Percentiles rank a stretch among this genome's conserved stretches.
These are phyloP conservation scores for Dendrostoma leiphaemia DNA, from an alignment of 2,329 filamentous ascomycete species.

Conservation along the genomic window DNA sequence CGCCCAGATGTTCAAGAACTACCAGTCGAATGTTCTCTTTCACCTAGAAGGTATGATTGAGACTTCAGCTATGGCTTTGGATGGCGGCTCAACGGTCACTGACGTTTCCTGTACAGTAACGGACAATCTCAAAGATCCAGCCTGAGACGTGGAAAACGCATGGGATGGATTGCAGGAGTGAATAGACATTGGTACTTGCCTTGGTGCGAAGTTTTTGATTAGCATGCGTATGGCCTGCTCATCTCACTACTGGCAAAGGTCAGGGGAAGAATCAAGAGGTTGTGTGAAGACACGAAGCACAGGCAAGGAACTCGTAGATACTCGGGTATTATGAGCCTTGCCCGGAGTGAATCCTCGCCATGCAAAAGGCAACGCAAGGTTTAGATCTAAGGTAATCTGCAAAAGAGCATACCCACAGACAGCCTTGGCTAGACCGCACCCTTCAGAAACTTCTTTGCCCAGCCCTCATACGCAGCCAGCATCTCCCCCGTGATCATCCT, in stretches of 20 bases:
- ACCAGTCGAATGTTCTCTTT: slow-evolving; percentile 95
- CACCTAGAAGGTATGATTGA: slow-evolving; percentile 88
- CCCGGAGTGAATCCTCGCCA: too few species aligned
- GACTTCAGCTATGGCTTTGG: too few species aligned
- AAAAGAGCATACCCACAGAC: not conserved
- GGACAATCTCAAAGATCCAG: slow-evolving; percentile 77
- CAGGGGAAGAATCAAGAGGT: too few species aligned
- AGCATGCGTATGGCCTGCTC: not conserved
- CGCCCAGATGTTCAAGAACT: slow-evolving; percentile 99
- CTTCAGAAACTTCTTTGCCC: slow-evolving; percentile 35
- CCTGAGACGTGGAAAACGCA: slow-evolving; percentile 37
- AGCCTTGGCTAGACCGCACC: not conserved
- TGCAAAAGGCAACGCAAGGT: too few species aligned
- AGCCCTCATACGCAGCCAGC: slow-evolving; percentile 33
- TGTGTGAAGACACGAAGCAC: too few species aligned
- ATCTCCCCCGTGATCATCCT: slow-evolving; percentile 37
- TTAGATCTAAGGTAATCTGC: too few species aligned
- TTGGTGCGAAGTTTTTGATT: too few species aligned
- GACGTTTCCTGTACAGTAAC: slow-evolving; percentile 55
- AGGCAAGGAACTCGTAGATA: too few species aligned
- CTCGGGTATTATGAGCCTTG: too few species aligned
- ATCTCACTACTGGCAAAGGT: not conserved
- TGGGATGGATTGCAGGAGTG: not conserved
- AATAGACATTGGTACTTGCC: too few species aligned
- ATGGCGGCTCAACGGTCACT: not conserved